Base-by-base conservation (phyloP, 768 basidiomycete species). In the Podaxis pistillaris region DNA sequence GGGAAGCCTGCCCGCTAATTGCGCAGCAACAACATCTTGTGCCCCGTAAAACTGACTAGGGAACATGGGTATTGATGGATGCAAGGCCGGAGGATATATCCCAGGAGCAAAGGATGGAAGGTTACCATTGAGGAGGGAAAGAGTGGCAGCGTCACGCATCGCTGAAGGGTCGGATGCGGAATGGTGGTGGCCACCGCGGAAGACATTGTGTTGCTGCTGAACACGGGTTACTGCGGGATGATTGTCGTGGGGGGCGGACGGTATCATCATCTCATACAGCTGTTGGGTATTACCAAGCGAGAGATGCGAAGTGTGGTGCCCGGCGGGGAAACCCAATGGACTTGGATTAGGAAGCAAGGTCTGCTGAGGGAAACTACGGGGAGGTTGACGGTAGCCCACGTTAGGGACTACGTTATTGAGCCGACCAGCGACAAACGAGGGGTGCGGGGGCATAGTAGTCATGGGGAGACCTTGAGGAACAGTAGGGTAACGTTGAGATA, bases 161-260 rank as follows among this genome's bases (percentile, higher is more conserved):
- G 86, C 82, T 37, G 90, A 89, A 3, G 91, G 91, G 70, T 93
- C 91, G 1, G 91, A 92, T 3, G 90, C 83, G 38, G 91, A 93
- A 73, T 93, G 91, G 65, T 93, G 91, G 72, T 93, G 91, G 26
- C 83, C 85, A 28, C 78, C 80, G 40, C 89, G 88, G 77, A 89
- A 92, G 50, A 81, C 81, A 67, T 86, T 86, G 70, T 87, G 88
- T 69, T 91, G 90, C 67, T 91, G 90, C 72, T 93, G 91, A 55
- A 91, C 85, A 66, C 90, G 90, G 56, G 85, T 81, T 62, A 90
- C 86, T 36, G 89, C 83, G 38, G 88, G 83, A 70, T 86, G 85
- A 64, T 78, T 79, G 65, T 88, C 85, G 59, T 76, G 76, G 60
- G 82, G 78, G 37, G 66, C 70, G n/a, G 80, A 81, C 46, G 84